A percentile compares a stretch with the other conserved stretches of the same genome.
phyloP scores from a whole-genome alignment of 2,329 filamentous ascomycete species.

The Aspergillus floridensis region DNA sequence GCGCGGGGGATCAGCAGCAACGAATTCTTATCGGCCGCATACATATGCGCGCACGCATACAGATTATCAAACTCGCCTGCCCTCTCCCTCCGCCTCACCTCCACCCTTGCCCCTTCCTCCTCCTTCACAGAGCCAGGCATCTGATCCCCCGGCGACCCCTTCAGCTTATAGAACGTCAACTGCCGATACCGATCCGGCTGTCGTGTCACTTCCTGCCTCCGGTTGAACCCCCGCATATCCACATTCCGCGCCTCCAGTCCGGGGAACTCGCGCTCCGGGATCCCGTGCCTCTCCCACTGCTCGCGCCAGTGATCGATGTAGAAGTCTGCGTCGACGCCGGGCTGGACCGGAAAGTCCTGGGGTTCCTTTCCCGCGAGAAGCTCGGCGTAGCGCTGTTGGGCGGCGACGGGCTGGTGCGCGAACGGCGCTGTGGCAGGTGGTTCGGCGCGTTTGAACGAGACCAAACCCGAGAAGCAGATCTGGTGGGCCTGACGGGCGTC shows the following conservation, averaged over 20 bases:
- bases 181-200: conserved; percentile 40
- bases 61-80: conserved; percentile 49
- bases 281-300: conserved; percentile 17
- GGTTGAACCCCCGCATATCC: conserved; percentile 53
- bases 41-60: conserved; percentile 58
- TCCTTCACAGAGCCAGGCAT: too few species aligned
- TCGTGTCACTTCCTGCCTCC: conserved; percentile 22
- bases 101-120: conserved; percentile 2
- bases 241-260: conserved; percentile 52
- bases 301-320: conserved; percentile 30
- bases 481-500: conserved; percentile 50
- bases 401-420: conserved; percentile 30
- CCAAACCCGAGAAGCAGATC: conserved; percentile 53
- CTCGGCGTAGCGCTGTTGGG: conserved; percentile 29
- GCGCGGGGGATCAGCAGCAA: conserved; percentile 53
- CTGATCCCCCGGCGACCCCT: conserved; percentile 41
- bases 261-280: conserved; percentile 34
- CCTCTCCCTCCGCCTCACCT: conserved; percentile 22
- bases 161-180: conserved; percentile 47
- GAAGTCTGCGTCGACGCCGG: conserved; percentile 38
- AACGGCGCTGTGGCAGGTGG: conserved; percentile 19
- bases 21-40: conserved; percentile 56
- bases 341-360: conserved; percentile 35
- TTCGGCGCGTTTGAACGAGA: conserved; percentile 52
- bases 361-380: conserved; percentile 31